Evolutionary conservation across 2,329 filamentous ascomycete genomes (phyloP), one percentile per base, ranked within the genome.

Genomic region (Ceratocystis cubensis): DNA sequence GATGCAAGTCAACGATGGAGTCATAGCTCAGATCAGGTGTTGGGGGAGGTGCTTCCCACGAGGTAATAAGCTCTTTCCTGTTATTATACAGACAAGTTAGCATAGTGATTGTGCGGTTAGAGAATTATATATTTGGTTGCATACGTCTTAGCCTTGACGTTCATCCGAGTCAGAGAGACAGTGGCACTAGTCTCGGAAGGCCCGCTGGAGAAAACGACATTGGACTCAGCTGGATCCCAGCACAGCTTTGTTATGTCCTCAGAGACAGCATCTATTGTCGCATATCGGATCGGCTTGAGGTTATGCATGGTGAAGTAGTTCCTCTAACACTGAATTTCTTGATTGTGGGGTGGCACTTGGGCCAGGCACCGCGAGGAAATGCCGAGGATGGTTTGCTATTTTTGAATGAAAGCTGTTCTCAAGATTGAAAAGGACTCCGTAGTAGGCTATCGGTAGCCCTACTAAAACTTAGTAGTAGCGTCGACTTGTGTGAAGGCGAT

Each of bases 1-100:
- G 88, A 75, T 96, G 91, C 66, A 96, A 78, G 72, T 81, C 86
- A 65, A 96, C 76, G 68, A 97, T 82, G 70, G 82, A 82, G 76
- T 99, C 94, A 72, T 85, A 84, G 64, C 80, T 75, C 70, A 96
- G 78, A 72, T 91, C 86, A 68, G 91, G 89, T 68, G 85, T 84
- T 65, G 91, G 89, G 72, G 86, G 91, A 66, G 87, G 88, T 20
- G 90, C 89, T 78, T 96, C 89, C 94, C 94, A 99, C 48, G 88
- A 89, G 67, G 91, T 88, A 71, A 97, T 85, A 61, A 70, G 57
- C 5, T 65, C 59, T 46, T 41, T n/a, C 3, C 67, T 68, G 70
- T 73, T 56, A 74, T 71, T 61, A 67, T 66, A 50, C 56, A 61
- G 56, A 64, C 61, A 46, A 15, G n/a, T 28, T 33, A 61, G 28